These are phyloP conservation scores for Aegilops bicornis DNA, from an alignment of 176 grass and related monocot genomes.

Conservation along the genomic window DNA sequence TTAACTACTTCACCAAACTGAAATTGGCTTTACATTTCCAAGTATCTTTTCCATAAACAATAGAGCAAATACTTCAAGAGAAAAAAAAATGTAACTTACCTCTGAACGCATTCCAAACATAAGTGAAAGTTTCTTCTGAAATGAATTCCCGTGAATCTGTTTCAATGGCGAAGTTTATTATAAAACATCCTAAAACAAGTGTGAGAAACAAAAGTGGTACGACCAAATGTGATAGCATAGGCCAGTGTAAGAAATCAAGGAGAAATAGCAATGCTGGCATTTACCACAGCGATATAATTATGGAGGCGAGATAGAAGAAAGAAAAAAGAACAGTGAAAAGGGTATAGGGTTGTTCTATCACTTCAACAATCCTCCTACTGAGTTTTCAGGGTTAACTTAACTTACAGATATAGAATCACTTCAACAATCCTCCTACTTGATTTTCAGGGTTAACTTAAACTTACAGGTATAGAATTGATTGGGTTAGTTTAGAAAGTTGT, in stretches of 20 bases:
- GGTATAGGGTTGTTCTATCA: not conserved
- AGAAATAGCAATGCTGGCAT: constrained; percentile 9
- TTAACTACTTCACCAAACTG: not conserved
- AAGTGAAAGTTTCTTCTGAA: constrained; percentile 86
- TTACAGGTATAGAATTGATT: not conserved
- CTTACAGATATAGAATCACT: not conserved
- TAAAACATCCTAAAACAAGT: constrained; percentile 7
- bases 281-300: not conserved
- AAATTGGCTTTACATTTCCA: not conserved
- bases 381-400: not conserved
- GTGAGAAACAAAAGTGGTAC: not conserved
- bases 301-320: not conserved
- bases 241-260: not conserved
- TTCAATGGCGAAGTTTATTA: constrained; percentile 35
- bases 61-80: not conserved
- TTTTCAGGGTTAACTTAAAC: not conserved
- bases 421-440: not conserved
- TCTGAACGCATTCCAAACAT: constrained; percentile 80
- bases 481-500: not conserved
- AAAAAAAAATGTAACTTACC: constrained; percentile 26
- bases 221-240: not conserved
- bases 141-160: constrained; percentile 93
- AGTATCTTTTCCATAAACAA: not conserved
- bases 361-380: not conserved
- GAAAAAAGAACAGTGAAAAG: not conserved